Percentiles rank a stretch among this genome's conserved stretches.
Conservation (phyloP, 2,329 filamentous ascomycete species). For the Pyrenochaeta sp. region DNA sequence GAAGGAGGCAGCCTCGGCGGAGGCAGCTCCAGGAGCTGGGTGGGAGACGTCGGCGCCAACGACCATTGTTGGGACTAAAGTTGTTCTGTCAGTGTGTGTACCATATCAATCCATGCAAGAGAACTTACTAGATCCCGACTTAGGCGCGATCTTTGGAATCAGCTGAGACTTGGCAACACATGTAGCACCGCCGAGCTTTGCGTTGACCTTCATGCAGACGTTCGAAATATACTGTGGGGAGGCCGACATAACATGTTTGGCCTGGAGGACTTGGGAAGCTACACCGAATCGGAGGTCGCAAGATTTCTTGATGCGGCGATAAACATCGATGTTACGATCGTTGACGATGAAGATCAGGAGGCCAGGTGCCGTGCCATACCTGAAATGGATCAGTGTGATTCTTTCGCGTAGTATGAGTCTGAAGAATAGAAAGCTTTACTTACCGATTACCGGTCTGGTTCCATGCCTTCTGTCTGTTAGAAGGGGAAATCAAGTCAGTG, state of each 20-base stretch:
- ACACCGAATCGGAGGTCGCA: slow-evolving; percentile 87
- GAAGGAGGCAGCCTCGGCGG: slow-evolving; percentile 69
- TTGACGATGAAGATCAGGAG: slow-evolving; percentile 82
- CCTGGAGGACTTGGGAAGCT: slow-evolving; percentile 82
- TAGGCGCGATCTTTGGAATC: slow-evolving; percentile 38
- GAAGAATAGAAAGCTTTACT: not conserved
- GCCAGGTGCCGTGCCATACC: slow-evolving; percentile 68
- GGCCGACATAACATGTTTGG: slow-evolving; percentile 71
- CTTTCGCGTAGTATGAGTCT: not conserved
- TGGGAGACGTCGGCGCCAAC: slow-evolving; percentile 94
- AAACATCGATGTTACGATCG: slow-evolving; percentile 74
- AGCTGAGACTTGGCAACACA: slow-evolving; percentile 57
- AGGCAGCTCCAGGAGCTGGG: slow-evolving; percentile 66
- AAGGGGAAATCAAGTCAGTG: too few relatives aligned
- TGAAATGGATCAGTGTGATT: slow-evolving; percentile 4
- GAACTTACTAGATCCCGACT: slow-evolving; percentile 13
- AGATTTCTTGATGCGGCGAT: slow-evolving; percentile 88
- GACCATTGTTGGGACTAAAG: slow-evolving; percentile 69
- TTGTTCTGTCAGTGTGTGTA: not conserved
- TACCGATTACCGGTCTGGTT: slow-evolving; percentile 61
- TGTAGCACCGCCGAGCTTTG: slow-evolving; percentile 88
- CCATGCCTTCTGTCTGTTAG: slow-evolving; percentile 57
- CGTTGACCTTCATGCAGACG: slow-evolving; percentile 95
- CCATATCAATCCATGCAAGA: not conserved
- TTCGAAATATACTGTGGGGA: slow-evolving; percentile 90